Conservation (phyloP, 305 asterid genomes). For the Fraxinus nigra region DNA sequence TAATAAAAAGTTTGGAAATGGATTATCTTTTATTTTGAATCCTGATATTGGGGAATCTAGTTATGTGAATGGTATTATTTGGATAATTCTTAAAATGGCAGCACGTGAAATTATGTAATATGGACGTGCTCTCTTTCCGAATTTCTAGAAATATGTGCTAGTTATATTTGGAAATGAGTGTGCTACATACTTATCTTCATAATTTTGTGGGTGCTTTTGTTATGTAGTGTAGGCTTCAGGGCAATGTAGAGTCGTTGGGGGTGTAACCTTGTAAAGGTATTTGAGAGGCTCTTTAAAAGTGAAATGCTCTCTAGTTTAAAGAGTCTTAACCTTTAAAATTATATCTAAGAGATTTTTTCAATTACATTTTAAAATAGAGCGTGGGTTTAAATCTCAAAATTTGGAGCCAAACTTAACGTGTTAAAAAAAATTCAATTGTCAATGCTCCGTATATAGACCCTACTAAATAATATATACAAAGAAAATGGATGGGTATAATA, state of each 20-base stretch:
- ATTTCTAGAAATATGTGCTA: neutral
- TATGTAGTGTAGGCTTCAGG: conserved; percentile 63
- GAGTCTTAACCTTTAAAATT: neutral
- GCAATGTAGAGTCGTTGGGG: conserved; percentile 83
- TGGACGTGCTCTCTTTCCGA: neutral
- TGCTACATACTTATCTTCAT: neutral
- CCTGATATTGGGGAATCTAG: neutral
- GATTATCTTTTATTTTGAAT: neutral
- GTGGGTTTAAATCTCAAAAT: neutral
- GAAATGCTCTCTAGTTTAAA: neutral
- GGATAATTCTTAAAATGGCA: neutral
- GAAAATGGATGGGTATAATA: neutral
- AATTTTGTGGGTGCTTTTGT: conserved; percentile 14
- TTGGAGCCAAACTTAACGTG: neutral
- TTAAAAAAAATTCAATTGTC: neutral
- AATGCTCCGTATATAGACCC: neutral
- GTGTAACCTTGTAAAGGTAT: conserved; percentile 64
- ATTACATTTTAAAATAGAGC: neutral
- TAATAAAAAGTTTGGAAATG: neutral
- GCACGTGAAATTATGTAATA: neutral
- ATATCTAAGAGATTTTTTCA: neutral
- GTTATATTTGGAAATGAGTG: neutral
- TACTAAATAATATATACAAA: neutral
- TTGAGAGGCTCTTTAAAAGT: neutral
- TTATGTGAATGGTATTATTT: neutral